A percentile compares a stretch with the other conserved stretches of the same genome.
phyloP scores from a whole-genome alignment of 1,284 basidiomycete genomes.

The Stygiomarasmius scandens region DNA sequence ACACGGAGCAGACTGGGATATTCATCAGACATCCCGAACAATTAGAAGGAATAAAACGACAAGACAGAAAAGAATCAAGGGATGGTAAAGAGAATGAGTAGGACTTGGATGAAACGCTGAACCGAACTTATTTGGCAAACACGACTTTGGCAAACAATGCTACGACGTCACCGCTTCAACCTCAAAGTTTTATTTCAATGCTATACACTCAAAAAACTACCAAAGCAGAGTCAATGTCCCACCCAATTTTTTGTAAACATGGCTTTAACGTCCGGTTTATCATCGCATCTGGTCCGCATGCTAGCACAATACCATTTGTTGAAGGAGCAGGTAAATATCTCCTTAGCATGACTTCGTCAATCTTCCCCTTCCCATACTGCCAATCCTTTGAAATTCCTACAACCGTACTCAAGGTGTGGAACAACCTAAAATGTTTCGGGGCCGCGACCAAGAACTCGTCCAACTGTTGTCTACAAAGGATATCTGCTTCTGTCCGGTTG shows the following conservation, averaged over 20 bases:
- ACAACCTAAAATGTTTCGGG: conserved; percentile 43
- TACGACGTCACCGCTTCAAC: not conserved
- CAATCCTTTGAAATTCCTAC: conserved; percentile 38
- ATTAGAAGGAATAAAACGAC: not conserved
- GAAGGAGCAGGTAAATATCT: conserved; percentile 43
- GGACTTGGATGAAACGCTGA: not conserved
- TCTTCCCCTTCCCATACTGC: conserved; percentile 46
- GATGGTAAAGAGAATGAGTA: not conserved
- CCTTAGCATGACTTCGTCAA: conserved; percentile 42
- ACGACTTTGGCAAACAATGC: not conserved
- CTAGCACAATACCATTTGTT: conserved; percentile 45
- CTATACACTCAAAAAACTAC: not conserved
- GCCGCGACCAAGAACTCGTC: conserved; percentile 43
- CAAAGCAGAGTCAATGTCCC: not conserved
- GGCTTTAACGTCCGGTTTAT: conserved; percentile 23
- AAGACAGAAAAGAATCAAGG: not conserved
- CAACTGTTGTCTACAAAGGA: conserved; percentile 56
- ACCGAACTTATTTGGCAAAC: not conserved
- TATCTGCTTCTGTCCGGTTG: conserved; percentile 55
- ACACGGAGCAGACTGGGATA: conserved; percentile 86
- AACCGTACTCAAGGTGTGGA: conserved; percentile 45
- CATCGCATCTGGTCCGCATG: conserved; percentile 58
- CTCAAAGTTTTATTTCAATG: not conserved
- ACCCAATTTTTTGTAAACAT: not conserved
- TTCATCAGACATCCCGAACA: conserved; percentile 60